A percentile compares a stretch with the other conserved stretches of the same genome.
phyloP scores from a whole-genome alignment of 257 asterid genomes.

The Orobanche coerulescens region DNA sequence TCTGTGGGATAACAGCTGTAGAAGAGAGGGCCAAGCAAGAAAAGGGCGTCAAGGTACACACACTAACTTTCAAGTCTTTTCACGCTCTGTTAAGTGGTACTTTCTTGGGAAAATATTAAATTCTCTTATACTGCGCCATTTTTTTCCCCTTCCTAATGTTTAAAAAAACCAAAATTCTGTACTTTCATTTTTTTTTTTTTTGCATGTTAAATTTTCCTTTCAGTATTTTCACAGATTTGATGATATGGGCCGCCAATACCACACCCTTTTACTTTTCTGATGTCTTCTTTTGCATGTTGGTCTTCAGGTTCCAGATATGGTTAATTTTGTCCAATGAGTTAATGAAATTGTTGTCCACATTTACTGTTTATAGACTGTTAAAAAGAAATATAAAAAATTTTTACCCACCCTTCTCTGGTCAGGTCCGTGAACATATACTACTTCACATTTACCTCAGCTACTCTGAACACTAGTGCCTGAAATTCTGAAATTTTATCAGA shows the following conservation, averaged over 20 bases:
- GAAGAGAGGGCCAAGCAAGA: constrained; percentile 97
- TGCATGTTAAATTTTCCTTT: constrained; percentile 19
- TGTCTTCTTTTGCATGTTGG: constrained; percentile 4
- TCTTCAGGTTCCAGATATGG: constrained; percentile 14
- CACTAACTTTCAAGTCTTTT: background rate
- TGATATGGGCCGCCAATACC: constrained; percentile 91
- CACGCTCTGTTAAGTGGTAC: constrained; percentile 21
- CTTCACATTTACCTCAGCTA: constrained; percentile 36
- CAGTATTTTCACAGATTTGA: constrained; percentile 38
- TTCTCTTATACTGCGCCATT: constrained; percentile 26
- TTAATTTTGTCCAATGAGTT: constrained; percentile 21
- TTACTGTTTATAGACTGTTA: constrained; percentile 1
- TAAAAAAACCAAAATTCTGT: too few species aligned
- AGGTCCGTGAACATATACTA: constrained; percentile 23
- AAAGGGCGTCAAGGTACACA: constrained; percentile 99
- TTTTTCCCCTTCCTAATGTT: background rate
- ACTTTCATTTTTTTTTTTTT: constrained; percentile 23
- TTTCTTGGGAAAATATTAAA: constrained; percentile 16
- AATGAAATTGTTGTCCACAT: constrained; percentile 11
- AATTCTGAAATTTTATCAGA: constrained; percentile 45
- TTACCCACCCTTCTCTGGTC: background rate
- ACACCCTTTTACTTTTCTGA: constrained; percentile 28
- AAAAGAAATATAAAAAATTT: too few species aligned
- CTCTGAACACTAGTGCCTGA: constrained; percentile 58
- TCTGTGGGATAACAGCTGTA: constrained; percentile 99